Evolutionary conservation across 768 basidiomycete species (phyloP), one percentile per base, ranked within the genome.

Genomic region (Hebeloma cylindrosporum): DNA sequence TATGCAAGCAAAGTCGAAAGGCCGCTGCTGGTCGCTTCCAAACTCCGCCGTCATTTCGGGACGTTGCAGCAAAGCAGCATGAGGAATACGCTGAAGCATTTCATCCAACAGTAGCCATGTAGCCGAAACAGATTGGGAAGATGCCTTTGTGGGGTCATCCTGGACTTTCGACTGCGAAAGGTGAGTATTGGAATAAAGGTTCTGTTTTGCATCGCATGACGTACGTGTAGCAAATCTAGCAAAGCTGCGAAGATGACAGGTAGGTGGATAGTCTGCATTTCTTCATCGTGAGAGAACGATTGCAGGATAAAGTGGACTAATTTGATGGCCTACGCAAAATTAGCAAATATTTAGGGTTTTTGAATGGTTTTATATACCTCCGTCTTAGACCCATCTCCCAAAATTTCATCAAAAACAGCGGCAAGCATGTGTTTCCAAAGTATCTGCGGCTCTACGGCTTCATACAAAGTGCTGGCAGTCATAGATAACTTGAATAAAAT

Each of bases 391-490:
- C 65, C 71, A 45, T 72, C 67, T 3, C 72, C 73, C 2, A 59
- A 60, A 11, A 90, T 64, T 45, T 85, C 81, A 1, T 68, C 52
- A 48, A 85, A 70, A n/a, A 85, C 66, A 5, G 73, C 63, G 29
- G 64, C 57, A 40, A 90, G 73, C 0, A 99, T 57, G 34, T 83
- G 77, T 53, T 81, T 85, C 95, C 95, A 99, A 3, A 93, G 71
- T 31, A 92, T 71, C 42, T 80, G 79, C 2, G 93, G 96, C 48
- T 99, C 96, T 11, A 88, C 78, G n/a, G 89, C 85, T 63, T 98
- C 94, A 52, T 94, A 92, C 0, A 99, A 70, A 1, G 90, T 88
- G 50, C 79, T 85, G 0, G 90, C 92, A 1, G 93, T 93, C 75
- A 89, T 82, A 11, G 74, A 74, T 27, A 90, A 64, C 89, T 90